Percentiles rank a stretch among this genome's conserved stretches.
Conservation (phyloP, 192 early-diverging fungal genomes). For the Backusella luteola region DNA sequence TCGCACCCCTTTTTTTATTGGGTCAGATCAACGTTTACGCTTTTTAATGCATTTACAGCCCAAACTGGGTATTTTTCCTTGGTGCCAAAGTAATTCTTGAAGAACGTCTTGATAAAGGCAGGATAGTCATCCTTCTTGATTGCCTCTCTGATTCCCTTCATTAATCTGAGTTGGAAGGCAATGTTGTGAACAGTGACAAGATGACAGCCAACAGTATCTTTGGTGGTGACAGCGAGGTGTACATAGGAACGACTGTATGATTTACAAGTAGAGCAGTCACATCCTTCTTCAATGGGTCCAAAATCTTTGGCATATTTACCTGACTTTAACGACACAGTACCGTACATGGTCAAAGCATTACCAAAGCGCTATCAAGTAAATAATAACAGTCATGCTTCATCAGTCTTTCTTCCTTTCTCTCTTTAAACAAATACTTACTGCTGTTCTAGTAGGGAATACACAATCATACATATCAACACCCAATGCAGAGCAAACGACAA, state of each 20-base stretch:
- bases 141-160: constrained; percentile 71
- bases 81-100: constrained; percentile 58
- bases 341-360: constrained; percentile 75
- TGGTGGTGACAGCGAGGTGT: constrained; percentile 54
- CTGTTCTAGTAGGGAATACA: constrained; percentile 87
- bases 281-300: constrained; percentile 73
- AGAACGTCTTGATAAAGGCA: constrained; percentile 65
- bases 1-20: background rate
- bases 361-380: constrained; percentile 60
- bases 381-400: too few relatives aligned
- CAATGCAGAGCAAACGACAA: constrained; percentile 82
- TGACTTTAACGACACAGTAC: constrained; percentile 63
- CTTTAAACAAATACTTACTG: constrained; percentile 36
- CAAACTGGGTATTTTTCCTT: constrained; percentile 65
- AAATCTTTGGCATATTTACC: constrained; percentile 62
- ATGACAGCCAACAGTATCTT: constrained; percentile 81
- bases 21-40: constrained; percentile 63
- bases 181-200: constrained; percentile 83
- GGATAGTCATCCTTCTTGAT: constrained; percentile 73
- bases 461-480: constrained; percentile 93
- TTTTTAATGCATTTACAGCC: constrained; percentile 70
- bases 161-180: constrained; percentile 81
- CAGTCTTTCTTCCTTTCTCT: background rate
- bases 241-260: constrained; percentile 74
- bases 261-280: constrained; percentile 75